Evolutionary conservation across 257 asterid species (phyloP).

Genomic region (Parsonsia alboflavescens): DNA sequence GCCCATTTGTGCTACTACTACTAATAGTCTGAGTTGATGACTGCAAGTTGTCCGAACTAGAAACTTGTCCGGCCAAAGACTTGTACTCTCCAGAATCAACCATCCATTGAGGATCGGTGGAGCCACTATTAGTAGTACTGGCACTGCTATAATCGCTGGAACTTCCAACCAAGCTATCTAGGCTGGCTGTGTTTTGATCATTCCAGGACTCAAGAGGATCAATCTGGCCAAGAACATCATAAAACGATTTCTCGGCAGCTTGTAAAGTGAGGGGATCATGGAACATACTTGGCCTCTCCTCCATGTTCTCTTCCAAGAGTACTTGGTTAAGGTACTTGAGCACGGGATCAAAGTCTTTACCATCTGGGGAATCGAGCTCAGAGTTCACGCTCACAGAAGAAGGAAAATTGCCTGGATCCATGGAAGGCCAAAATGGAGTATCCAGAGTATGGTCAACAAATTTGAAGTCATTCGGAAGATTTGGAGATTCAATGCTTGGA

Average conservation of each 20-base stretch:
- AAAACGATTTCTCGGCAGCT: conserved; percentile 81
- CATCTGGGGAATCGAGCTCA: conserved; percentile 74
- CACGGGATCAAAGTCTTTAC: conserved; percentile 76
- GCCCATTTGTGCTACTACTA: conserved; percentile 23
- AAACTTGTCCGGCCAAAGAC: conserved; percentile 26
- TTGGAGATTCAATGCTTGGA: conserved; percentile 37
- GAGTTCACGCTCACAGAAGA: conserved; percentile 49
- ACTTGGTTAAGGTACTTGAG: conserved; percentile 80
- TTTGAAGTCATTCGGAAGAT: conserved; percentile 30
- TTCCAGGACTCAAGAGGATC: conserved; percentile 47
- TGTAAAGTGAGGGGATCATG: conserved; percentile 82
- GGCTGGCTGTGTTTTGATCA: conserved; percentile 45
- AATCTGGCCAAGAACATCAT: conserved; percentile 68
- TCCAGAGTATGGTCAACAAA: conserved; percentile 30
- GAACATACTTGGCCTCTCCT: conserved; percentile 88
- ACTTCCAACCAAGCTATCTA: conserved; percentile 49
- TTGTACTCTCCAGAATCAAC: conserved; percentile 52
- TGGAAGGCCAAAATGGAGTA: conserved; percentile 32
- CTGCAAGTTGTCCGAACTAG: conserved; percentile 28
- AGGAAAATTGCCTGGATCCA: conserved; percentile 29
- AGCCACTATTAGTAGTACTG: conserved; percentile 38
- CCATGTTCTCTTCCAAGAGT: conserved; percentile 79
- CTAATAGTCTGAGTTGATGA: conserved; percentile 26
- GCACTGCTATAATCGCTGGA: conserved; percentile 47
- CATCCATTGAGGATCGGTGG: conserved; percentile 44